Evolutionary conservation across 2,329 filamentous ascomycete genomes (phyloP).

Genomic region (Coniochaeta ligniaria): DNA sequence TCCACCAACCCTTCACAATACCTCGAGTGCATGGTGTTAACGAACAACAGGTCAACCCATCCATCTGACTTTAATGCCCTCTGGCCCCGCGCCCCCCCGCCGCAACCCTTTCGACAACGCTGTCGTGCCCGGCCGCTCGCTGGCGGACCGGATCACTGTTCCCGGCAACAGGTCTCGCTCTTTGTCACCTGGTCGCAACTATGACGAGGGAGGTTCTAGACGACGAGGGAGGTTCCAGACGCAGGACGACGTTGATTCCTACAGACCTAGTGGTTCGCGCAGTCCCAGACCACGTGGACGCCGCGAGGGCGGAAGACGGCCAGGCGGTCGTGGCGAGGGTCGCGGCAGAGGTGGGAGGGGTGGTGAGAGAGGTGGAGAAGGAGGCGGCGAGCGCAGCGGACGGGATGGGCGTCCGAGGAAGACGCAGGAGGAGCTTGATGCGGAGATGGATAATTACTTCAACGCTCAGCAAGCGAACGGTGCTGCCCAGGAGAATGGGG

Average conservation of each 20-base stretch:
- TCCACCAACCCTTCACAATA: not conserved
- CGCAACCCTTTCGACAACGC: slow-evolving; percentile 52
- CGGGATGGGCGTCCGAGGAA: slow-evolving; percentile 63
- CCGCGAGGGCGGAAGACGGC: slow-evolving; percentile 33
- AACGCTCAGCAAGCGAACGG: slow-evolving; percentile 26
- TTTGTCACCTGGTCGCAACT: slow-evolving; percentile 43
- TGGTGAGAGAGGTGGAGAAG: slow-evolving; percentile 29
- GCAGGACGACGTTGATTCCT: slow-evolving; percentile 60
- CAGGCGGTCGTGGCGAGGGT: slow-evolving; percentile 27
- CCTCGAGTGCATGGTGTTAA: not conserved
- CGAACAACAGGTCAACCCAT: slow-evolving; percentile 64
- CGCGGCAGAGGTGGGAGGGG: slow-evolving; percentile 24
- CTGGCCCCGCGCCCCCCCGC: slow-evolving; percentile 30
- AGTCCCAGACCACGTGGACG: slow-evolving; percentile 50
- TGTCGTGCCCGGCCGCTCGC: slow-evolving; percentile 46
- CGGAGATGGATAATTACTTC: slow-evolving; percentile 97
- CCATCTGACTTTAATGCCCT: slow-evolving; percentile 57
- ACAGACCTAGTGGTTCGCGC: slow-evolving; percentile 53
- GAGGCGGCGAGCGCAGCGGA: slow-evolving; percentile 31
- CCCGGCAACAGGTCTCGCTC: slow-evolving; percentile 57
- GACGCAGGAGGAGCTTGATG: slow-evolving; percentile 86
- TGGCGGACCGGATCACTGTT: slow-evolving; percentile 54
- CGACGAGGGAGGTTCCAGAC: slow-evolving; percentile 47
- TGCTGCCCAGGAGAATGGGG: slow-evolving; percentile 18
- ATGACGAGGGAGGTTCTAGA: slow-evolving; percentile 51